A percentile compares a stretch with the other conserved stretches of the same genome.
These are phyloP conservation scores for Pulicaria dysenterica DNA, from an alignment of 129 eudicot genomes.

Conservation along the genomic window DNA sequence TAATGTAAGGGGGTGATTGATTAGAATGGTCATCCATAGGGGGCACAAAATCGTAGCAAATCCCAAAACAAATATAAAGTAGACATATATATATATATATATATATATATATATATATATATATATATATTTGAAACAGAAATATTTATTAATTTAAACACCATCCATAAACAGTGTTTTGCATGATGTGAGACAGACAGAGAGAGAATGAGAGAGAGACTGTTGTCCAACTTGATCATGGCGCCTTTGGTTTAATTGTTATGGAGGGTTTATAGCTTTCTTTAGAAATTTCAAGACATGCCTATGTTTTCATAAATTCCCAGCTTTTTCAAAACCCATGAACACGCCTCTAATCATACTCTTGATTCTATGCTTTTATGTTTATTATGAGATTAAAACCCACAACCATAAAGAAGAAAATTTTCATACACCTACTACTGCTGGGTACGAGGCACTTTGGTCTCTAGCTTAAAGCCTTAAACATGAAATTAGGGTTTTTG, in stretches of 20 bases:
- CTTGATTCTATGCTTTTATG: no score
- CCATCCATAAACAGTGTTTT: conserved; percentile 52
- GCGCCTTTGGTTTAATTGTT: conserved; percentile 7
- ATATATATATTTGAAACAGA: conserved; percentile 11
- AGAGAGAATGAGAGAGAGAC: conserved; percentile 8
- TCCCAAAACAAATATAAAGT: conserved; percentile 54
- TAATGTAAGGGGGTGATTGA: conserved; percentile 29
- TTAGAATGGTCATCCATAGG: conserved; percentile 49
- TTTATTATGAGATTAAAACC: no score
- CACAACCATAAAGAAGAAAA: no score
- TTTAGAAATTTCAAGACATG: conserved; percentile 19
- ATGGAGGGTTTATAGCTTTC: conserved; percentile 3
- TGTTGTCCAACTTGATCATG: conserved; percentile 27
- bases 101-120: no score
- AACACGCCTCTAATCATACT: no score
- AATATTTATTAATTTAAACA: conserved; percentile 39
- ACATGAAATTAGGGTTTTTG: conserved; percentile 31
- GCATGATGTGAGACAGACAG: conserved; percentile 64
- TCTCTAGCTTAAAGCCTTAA: background rate
- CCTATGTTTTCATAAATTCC: conserved; percentile 6
- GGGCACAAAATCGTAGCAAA: conserved; percentile 59
- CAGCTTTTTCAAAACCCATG: background rate
- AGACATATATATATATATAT: conserved; percentile 1
- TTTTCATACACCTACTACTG: no score
- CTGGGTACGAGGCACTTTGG: no score